Conservation (phyloP, 371 early-diverging fungal species). For the Apophysomyces ossiformis region DNA sequence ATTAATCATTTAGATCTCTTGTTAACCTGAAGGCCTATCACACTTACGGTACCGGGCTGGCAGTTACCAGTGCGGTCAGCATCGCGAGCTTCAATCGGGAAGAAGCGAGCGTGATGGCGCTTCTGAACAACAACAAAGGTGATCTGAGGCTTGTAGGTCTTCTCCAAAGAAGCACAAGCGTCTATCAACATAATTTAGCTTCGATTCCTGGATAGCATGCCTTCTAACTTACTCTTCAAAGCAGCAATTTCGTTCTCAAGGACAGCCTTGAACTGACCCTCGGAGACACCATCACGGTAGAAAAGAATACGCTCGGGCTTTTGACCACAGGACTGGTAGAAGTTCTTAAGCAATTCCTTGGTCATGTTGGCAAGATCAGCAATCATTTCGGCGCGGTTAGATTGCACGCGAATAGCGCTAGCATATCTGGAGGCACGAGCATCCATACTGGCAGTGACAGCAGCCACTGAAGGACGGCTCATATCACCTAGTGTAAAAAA, state of each 20-base stretch:
- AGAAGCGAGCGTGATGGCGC: conserved; percentile 95
- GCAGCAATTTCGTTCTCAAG: conserved; percentile 79
- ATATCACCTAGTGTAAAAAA: conserved; percentile 71
- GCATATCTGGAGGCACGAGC: conserved; percentile 85
- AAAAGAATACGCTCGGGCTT: conserved; percentile 91
- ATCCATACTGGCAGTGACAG: conserved; percentile 75
- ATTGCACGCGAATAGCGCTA: conserved; percentile 83
- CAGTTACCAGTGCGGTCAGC: conserved; percentile 49
- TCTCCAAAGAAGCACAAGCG: conserved; percentile 77
- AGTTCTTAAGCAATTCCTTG: conserved; percentile 81
- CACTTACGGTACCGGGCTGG: conserved; percentile 80
- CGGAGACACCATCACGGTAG: conserved; percentile 95
- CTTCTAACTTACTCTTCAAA: conserved; percentile 44
- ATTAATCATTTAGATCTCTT: neutral
- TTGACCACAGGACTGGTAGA: conserved; percentile 72
- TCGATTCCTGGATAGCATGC: neutral
- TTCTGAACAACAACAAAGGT: conserved; percentile 96
- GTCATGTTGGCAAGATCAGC: conserved; percentile 82
- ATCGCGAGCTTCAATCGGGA: conserved; percentile 70
- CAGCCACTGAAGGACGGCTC: conserved; percentile 86
- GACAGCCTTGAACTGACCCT: conserved; percentile 88
- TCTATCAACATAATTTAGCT: conserved; percentile 17
- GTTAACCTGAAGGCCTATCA: neutral
- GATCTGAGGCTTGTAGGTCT: conserved; percentile 78
- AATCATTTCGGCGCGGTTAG: conserved; percentile 88